Evolutionary conservation across 2,329 filamentous ascomycete species (phyloP).

Genomic region (Alternaria atra): DNA sequence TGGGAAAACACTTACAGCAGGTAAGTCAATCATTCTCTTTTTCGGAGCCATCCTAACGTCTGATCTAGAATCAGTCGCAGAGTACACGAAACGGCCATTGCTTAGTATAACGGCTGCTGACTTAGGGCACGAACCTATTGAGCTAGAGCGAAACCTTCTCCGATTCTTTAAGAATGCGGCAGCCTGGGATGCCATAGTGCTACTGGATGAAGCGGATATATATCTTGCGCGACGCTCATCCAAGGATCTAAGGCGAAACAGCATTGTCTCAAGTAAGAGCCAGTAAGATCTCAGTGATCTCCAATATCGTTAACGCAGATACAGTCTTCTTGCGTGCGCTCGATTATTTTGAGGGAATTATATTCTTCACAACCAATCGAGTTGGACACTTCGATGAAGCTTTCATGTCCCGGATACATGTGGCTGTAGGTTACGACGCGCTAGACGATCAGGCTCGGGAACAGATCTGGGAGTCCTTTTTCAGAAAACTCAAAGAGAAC

Average conservation of each 20-base stretch:
- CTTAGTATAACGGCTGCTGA: too few relatives aligned
- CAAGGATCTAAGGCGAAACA: slow-evolving; percentile 43
- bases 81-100: too few relatives aligned
- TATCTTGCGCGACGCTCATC: slow-evolving; percentile 63
- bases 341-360: slow-evolving; percentile 41
- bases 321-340: slow-evolving; percentile 39
- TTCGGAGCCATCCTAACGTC: too few relatives aligned
- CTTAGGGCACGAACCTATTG: background rate
- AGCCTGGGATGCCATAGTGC: slow-evolving; percentile 39
- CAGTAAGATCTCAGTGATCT: too few relatives aligned
- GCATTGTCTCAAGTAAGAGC: slow-evolving; percentile 20
- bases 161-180: background rate
- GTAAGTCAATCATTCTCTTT: too few relatives aligned
- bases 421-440: background rate
- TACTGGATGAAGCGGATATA: slow-evolving; percentile 70
- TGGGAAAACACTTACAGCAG: too few relatives aligned
- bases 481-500: background rate
- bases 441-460: background rate
- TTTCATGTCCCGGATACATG: slow-evolving; percentile 41
- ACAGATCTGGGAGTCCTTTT: background rate
- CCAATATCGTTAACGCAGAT: slow-evolving; percentile 22
- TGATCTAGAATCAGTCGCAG: too few relatives aligned
- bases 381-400: slow-evolving; percentile 41
- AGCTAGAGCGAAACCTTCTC: background rate
- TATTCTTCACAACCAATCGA: slow-evolving; percentile 47